These are phyloP conservation scores for Cicer pinnatifidum DNA, from an alignment of 306 rosid species.

Conservation along the genomic window DNA sequence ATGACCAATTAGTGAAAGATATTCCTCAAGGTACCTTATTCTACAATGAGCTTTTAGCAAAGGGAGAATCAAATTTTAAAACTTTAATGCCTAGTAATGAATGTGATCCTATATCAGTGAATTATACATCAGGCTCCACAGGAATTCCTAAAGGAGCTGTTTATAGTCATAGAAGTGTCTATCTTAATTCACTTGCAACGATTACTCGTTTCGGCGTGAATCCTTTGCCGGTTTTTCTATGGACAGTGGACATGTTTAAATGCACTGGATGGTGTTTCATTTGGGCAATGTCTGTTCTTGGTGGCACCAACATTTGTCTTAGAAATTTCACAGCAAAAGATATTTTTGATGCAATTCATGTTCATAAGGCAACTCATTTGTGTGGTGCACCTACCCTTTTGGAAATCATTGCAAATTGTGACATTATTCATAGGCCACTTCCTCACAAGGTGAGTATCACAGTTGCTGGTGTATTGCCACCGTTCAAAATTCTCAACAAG, in stretches of 20 bases:
- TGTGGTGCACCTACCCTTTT: constrained; percentile 76
- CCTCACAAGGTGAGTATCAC: constrained; percentile 58
- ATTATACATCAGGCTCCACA: constrained; percentile 84
- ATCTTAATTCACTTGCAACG: constrained; percentile 66
- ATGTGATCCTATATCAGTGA: constrained; percentile 73
- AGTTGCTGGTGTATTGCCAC: constrained; percentile 75
- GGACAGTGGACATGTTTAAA: constrained; percentile 97
- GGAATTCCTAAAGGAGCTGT: constrained; percentile 78
- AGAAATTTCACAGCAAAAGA: constrained; percentile 52
- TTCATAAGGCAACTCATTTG: constrained; percentile 68
- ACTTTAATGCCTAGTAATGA: constrained; percentile 51
- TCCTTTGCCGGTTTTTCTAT: constrained; percentile 62
- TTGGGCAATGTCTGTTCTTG: constrained; percentile 78
- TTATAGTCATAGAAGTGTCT: constrained; percentile 76
- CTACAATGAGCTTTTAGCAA: constrained; percentile 54
- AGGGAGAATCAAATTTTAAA: constrained; percentile 48
- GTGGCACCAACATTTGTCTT: constrained; percentile 79
- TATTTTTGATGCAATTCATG: constrained; percentile 58
- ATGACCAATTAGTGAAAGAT: constrained; percentile 37
- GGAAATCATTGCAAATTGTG: constrained; percentile 53
- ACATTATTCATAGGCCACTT: constrained; percentile 28
- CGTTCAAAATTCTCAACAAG: constrained; percentile 49
- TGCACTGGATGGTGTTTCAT: constrained; percentile 91
- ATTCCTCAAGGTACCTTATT: constrained; percentile 48
- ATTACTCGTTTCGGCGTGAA: constrained; percentile 55